phyloP scores from a whole-genome alignment of 805 yeast genomes.

The Candida dajiaensis region DNA sequence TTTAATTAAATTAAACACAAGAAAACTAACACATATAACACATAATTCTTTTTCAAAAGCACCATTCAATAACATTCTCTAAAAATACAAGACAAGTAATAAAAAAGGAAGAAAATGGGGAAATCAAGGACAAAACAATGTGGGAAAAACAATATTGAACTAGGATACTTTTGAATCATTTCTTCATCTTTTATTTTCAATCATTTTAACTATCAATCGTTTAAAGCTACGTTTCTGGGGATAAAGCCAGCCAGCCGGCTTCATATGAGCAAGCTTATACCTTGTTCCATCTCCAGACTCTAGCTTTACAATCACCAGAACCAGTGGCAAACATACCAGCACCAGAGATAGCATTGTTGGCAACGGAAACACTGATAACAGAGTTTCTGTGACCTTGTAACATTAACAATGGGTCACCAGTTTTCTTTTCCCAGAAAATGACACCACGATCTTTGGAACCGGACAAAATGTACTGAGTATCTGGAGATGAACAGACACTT shows the following conservation, averaged over 20 bases:
- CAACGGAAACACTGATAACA: constrained; percentile 89
- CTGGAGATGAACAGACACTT: constrained; percentile 90
- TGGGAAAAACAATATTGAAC: not conserved
- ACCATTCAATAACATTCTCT: not conserved
- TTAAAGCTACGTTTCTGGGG: not conserved
- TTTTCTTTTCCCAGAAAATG: constrained; percentile 89
- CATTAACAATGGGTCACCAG: constrained; percentile 91
- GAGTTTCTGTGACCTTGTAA: constrained; percentile 95
- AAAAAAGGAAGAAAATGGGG: not conserved
- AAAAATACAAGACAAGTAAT: not conserved
- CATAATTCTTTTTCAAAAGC: not conserved
- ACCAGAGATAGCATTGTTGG: constrained; percentile 65
- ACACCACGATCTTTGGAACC: constrained; percentile 98
- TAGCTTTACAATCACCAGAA: constrained; percentile 94
- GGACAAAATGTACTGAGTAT: constrained; percentile 82
- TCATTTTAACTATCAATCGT: not conserved
- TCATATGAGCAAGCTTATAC: constrained; percentile 3
- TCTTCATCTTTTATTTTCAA: not conserved
- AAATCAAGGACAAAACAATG: not conserved
- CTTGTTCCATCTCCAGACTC: constrained; percentile 87
- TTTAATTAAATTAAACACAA: too few species aligned
- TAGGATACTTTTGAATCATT: not conserved
- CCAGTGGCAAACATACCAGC: constrained; percentile 95
- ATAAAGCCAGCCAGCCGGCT: constrained; percentile 8
- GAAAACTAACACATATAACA: not conserved